Evolutionary conservation across 352 stramenopile genomes (phyloP), one percentile per base, ranked within the genome.

Genomic region (Globisporangium carolinianum): DNA sequence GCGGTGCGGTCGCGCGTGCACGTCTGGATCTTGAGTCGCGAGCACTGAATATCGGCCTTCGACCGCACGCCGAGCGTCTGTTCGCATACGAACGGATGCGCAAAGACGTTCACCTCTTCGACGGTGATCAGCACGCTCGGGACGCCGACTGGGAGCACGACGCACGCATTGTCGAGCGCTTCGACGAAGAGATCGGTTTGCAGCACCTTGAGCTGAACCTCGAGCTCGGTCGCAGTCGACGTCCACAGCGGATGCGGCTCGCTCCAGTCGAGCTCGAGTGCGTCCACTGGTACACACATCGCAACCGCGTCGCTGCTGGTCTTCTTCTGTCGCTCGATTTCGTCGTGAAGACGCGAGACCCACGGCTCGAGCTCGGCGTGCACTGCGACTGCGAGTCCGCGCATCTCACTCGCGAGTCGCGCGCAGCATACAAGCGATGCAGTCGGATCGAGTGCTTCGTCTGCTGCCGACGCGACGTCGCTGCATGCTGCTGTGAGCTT

Each of bases 11-110:
- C 57, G 11, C 24, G 64, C 32, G 46, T 52, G 15, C 73, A 54
- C 51, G 77, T 75, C 17, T 65, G 76, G 6, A 81, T 57, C 58
- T 86, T 84, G 12, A 90, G 57, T 37, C 71, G 69, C 45, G 73
- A 81, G 35, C 65, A 76, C 55, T 89, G 83, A 5, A 93, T 65
- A 53, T 91, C 76, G 35, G 67, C 65, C 47, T 79, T 86, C 11
- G 83, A 80, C 42, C 83, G 77, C 45, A 91, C 60, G 14, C 81
- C 76, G 18, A 90, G 60, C 9, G 70, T 57, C 3, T 87, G 69
- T 42, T 85, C 67, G 12, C 54, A 55, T 11, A 69, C 52, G 63
- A 85, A 80, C 6, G 83, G 80, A 63, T 90, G 74, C 1, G 57
- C 67, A 18, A 76, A 81, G 1, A 88, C 12, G 38, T 68, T 77